Evolutionary conservation across 495 filamentous ascomycete genomes (phyloP).

Genomic region (Evernia prunastri): DNA sequence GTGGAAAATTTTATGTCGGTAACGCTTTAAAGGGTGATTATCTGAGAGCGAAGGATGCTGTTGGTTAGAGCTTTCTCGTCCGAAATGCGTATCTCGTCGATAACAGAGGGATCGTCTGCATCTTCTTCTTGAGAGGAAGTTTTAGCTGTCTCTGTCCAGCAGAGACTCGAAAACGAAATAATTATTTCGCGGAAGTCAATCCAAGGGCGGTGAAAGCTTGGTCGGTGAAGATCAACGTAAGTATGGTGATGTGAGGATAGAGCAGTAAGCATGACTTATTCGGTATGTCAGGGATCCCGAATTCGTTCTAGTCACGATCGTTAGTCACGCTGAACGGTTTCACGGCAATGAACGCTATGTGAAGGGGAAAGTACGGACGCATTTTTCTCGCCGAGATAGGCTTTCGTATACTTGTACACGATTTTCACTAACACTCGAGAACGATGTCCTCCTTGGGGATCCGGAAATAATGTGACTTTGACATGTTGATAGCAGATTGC

Average conservation of each 20-base stretch:
- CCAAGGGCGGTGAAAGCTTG: no score
- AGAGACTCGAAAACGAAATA: no score
- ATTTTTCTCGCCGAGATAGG: conserved; percentile 16
- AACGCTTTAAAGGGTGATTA: conserved; percentile 14
- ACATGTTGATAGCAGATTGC: conserved; percentile 10
- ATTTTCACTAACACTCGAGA: conserved; percentile 9
- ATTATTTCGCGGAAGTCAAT: no score
- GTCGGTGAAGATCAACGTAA: no score
- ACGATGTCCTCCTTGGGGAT: conserved; percentile 2
- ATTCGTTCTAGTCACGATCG: no score
- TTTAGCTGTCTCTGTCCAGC: no score
- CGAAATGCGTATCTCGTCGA: conserved; percentile 8
- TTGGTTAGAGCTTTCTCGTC: conserved; percentile 17
- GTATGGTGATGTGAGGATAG: no score
- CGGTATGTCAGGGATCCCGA: no score
- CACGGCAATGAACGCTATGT: no score
- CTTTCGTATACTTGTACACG: conserved; percentile 13
- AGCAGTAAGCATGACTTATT: no score
- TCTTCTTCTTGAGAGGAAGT: conserved; percentile 19
- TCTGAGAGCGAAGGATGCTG: conserved; percentile 13
- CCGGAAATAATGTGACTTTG: conserved; percentile 12
- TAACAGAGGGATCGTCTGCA: conserved; percentile 12
- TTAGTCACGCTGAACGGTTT: no score
- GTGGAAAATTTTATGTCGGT: conserved; percentile 14
- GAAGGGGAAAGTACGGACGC: no score